phyloP scores from a whole-genome alignment of 1,139 yeast genomes.

The Eremothecium cymbalariae region DNA sequence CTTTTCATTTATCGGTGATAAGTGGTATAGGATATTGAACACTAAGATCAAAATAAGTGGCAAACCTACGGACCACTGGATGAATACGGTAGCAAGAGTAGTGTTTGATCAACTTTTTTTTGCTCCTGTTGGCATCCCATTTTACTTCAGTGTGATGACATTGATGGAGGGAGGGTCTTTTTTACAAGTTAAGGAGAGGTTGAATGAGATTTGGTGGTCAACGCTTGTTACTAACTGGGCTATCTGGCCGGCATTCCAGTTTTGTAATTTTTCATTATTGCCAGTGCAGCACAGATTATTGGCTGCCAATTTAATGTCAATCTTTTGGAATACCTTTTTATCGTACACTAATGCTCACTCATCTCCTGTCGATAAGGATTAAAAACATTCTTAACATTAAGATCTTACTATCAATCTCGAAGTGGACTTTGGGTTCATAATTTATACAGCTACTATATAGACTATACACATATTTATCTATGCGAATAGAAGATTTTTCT shows the following conservation, averaged over 20 bases:
- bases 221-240: constrained; percentile 68
- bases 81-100: constrained; percentile 42
- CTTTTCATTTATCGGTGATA: constrained; percentile 68
- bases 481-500: too few relatives aligned
- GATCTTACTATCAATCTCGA: too few relatives aligned
- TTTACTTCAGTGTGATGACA: constrained; percentile 63
- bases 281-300: constrained; percentile 64
- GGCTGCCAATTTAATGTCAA: constrained; percentile 62
- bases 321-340: constrained; percentile 80
- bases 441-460: too few relatives aligned
- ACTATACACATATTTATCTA: too few relatives aligned
- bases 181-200: constrained; percentile 35
- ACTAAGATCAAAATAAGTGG: constrained; percentile 32
- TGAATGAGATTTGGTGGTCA: constrained; percentile 45
- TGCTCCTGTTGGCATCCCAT: constrained; percentile 68
- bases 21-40: constrained; percentile 60
- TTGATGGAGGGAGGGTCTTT: constrained; percentile 45
- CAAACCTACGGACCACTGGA: constrained; percentile 23
- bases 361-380: constrained; percentile 12
- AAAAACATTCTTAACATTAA: too few relatives aligned
- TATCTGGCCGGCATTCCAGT: constrained; percentile 82
- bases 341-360: constrained; percentile 42
- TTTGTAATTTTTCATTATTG: constrained; percentile 58
- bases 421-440: too few relatives aligned
- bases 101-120: constrained; percentile 64